Conservation (phyloP, 441 rosid genomes). For the Pelargonium cotyledonis region DNA sequence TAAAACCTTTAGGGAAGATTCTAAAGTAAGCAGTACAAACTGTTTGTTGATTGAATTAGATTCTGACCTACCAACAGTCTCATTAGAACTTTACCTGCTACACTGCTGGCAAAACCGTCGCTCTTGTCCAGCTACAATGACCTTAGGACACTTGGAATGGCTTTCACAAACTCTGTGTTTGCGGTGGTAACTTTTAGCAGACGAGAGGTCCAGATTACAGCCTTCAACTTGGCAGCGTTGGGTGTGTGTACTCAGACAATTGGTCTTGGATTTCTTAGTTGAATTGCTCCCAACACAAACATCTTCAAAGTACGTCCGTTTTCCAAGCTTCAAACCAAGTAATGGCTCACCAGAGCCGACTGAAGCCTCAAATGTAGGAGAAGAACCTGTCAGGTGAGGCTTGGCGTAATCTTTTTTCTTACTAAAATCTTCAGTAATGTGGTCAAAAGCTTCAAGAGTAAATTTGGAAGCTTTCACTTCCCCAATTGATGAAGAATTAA, state of each 20-base stretch:
- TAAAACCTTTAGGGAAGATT: not conserved
- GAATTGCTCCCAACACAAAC: slow-evolving; percentile 20
- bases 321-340: slow-evolving; percentile 77
- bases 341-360: slow-evolving; percentile 31
- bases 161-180: slow-evolving; percentile 76
- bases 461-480: slow-evolving; percentile 42
- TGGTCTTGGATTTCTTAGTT: slow-evolving; percentile 48
- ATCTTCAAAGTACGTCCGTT: slow-evolving; percentile 34
- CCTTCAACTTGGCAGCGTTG: slow-evolving; percentile 74
- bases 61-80: not conserved
- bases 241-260: slow-evolving; percentile 37
- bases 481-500: slow-evolving; percentile 53
- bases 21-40: not conserved
- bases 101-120: slow-evolving; percentile 96
- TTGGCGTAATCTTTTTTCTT: slow-evolving; percentile 33
- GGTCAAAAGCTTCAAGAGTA: slow-evolving; percentile 37
- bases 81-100: slow-evolving; percentile 50
- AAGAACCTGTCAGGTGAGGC: slow-evolving; percentile 25
- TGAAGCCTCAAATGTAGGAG: slow-evolving; percentile 21
- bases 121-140: slow-evolving; percentile 63
- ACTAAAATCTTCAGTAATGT: slow-evolving; percentile 33
- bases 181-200: slow-evolving; percentile 73
- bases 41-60: not conserved
- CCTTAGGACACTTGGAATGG: slow-evolving; percentile 79
- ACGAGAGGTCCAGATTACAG: slow-evolving; percentile 69